Base-by-base conservation (phyloP, 176 grass and related monocot species). In the Eremochloa ophiuroides region DNA sequence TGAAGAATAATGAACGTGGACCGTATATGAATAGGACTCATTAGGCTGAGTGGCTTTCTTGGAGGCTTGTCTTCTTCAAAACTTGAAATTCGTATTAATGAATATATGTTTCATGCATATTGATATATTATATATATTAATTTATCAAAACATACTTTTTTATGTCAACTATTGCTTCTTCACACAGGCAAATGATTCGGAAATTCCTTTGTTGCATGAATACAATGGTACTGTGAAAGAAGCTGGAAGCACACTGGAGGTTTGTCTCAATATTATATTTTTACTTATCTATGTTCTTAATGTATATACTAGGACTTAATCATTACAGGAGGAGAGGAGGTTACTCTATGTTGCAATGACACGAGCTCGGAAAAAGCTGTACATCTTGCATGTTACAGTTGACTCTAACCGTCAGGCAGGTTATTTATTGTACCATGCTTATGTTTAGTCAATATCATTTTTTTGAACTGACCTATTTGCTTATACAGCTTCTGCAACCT, bases 291-390 rank as follows among this genome's bases (percentile, higher is more conserved):
- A 68, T 69, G n/a, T 67, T 62, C 56, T 77, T 68, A 9, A 55
- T 74, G 1, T 85, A 66, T 68, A 26, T 86, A 31, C 23, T 53
- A 26, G 30, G 20, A 69, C 37, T 62, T 68, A 30, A 15, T 41
- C 67, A 73, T 86, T 87, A 75, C 75, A 98, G 95, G 94, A 97
- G 89, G 95, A 98, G 62, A 88, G 95, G 59, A 90, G 95, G 56
- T 76, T 98, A 62, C 91, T 98, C 40, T 98, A 98, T 87, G 95
- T 98, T 64, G 92, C 95, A 39, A 98, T 98, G 90, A 94, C 95
- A 34, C 88, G 95, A 78, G 90, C 95, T 89, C 84, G 90, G 84
- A 98, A 91, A 76, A 94, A 89, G 68, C 59, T 98, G 71, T 92
- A 89, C 69, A 93, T 98, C 78, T 83, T 94, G 70, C 91, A 92